These are phyloP conservation scores for Quercus tomentella DNA, from an alignment of 331 rosid species.

Conservation along the genomic window DNA sequence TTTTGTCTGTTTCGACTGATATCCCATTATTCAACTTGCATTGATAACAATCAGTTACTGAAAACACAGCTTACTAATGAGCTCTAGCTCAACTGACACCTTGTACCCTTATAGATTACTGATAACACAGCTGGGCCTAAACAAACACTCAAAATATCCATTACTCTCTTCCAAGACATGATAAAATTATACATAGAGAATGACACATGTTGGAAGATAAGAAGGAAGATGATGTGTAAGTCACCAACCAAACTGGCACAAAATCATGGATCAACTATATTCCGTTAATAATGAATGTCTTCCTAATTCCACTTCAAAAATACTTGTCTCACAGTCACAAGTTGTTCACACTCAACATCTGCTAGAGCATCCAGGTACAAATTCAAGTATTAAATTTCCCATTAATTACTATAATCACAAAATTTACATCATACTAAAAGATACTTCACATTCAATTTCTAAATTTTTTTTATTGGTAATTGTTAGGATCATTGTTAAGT, in stretches of 20 bases:
- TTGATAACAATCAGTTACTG: background rate
- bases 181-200: background rate
- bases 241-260: background rate
- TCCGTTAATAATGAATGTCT: background rate
- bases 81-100: no score
- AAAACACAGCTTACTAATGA: no score
- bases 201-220: background rate
- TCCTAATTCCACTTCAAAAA: background rate
- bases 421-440: background rate
- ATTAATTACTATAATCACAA: background rate
- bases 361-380: background rate
- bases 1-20: background rate
- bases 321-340: background rate
- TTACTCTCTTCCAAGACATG: background rate
- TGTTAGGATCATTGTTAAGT: no score
- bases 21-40: background rate
- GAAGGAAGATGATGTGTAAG: background rate
- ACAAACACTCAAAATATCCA: no score
- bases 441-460: background rate
- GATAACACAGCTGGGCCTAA: no score
- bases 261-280: background rate
- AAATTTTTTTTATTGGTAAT: no score
- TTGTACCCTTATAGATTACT: no score
- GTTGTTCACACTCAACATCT: background rate
- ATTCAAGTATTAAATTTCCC: background rate